Conservation (phyloP, 441 rosid species). For the Eutrema salsugineum region DNA sequence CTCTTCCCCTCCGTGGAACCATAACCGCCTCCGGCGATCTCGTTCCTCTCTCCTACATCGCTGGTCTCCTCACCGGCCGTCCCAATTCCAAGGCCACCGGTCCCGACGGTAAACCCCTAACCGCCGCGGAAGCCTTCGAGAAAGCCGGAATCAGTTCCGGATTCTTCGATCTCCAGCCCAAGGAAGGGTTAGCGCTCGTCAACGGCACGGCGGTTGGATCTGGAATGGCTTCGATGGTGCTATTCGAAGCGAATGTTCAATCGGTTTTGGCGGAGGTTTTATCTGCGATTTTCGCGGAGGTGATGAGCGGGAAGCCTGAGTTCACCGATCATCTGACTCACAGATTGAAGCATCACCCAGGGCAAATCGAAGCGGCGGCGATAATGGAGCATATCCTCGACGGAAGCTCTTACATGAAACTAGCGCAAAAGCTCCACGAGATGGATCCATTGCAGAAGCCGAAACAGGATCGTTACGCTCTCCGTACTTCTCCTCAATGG, state of each 20-base stretch:
- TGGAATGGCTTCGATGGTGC: slow-evolving; percentile 40
- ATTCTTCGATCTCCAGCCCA: slow-evolving; percentile 36
- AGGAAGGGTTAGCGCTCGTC: slow-evolving; percentile 45
- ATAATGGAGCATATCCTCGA: slow-evolving; percentile 41
- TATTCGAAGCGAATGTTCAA: slow-evolving; percentile 49
- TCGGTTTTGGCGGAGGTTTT: slow-evolving; percentile 44
- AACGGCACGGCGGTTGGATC: slow-evolving; percentile 53
- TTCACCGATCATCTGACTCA: slow-evolving; percentile 48
- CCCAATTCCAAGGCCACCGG: slow-evolving; percentile 32
- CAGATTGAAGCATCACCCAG: slow-evolving; percentile 45
- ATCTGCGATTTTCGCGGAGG: slow-evolving; percentile 61
- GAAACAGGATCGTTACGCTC: slow-evolving; percentile 52
- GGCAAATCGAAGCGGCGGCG: slow-evolving; percentile 45
- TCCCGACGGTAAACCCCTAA: slow-evolving; percentile 18
- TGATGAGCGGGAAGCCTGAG: slow-evolving; percentile 57
- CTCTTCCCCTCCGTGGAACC: slow-evolving; percentile 35
- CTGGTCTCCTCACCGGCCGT: slow-evolving; percentile 33
- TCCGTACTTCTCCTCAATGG: slow-evolving; percentile 59
- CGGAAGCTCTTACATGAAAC: slow-evolving; percentile 48
- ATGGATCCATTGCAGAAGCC: slow-evolving; percentile 50
- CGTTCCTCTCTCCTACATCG: slow-evolving; percentile 36
- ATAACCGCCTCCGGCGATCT: slow-evolving; percentile 38
- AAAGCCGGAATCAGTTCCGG: slow-evolving; percentile 26
- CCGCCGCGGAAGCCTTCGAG: slow-evolving; percentile 23
- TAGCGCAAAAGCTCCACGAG: slow-evolving; percentile 42